Base-by-base conservation (phyloP, 2,329 filamentous ascomycete species). In the Venturia nashicola region DNA sequence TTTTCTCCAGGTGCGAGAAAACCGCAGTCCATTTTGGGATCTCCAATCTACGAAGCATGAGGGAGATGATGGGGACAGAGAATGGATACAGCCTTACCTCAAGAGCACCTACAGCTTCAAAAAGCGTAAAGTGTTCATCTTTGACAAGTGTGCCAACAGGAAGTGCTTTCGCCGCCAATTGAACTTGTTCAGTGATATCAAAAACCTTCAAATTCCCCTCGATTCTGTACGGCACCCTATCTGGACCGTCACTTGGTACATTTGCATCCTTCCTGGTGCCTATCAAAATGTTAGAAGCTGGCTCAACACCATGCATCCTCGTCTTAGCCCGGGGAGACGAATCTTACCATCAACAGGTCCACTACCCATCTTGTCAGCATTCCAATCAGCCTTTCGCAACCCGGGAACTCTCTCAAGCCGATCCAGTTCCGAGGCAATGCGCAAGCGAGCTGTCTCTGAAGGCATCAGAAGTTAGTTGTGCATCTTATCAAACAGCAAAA, bases 21-120 rank as follows among this genome's bases (percentile, higher is more conserved):
- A 36, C 94, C 94, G 72, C 91, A 97, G 75, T 99, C 94, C 94
- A 99, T 99, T 76, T 97, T 99, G 0, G 90, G 87, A 72, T 99
- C 94, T 90, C 97, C 97, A 70, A 99, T 96, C 94, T 99, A 70
- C 62, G 34, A 48, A 23, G 11, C 14, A 12, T 62, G 32, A 12
- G 51, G 46, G 59, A 64, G 59, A 51, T 11, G 18, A 43, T 20
- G 3, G 34, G 23, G 16, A 44, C 18, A 32, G 20, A 18, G 8
- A 48, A 39, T 27, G 42, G 34, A 55, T 42, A 8, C 11, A 39
- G 2, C 65, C 67, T 42, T 73, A 80, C 79, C 83, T 94, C 90
- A 27, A 94, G 81, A 69, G 90, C 90, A 67, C 90, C 90, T 69
- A 99, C 94, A 60, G 92, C 88, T 77, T 97, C 94, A 69, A 96